These are phyloP conservation scores for Kwoniella heveanensis DNA, from an alignment of 768 basidiomycete species.

Conservation along the genomic window DNA sequence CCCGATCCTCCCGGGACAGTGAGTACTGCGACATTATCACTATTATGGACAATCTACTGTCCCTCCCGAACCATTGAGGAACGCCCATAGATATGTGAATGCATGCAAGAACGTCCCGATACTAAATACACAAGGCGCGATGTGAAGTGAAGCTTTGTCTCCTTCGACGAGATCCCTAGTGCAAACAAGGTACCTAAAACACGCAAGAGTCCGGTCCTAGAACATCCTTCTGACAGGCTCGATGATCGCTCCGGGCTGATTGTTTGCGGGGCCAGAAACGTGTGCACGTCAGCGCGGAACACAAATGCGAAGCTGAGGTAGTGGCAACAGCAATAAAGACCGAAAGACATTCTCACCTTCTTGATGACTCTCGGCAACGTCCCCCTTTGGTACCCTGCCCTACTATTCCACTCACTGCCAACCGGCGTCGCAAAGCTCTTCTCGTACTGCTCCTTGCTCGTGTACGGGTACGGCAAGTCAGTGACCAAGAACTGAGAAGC, in stretches of 20 bases:
- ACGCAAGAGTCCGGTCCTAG: too few species aligned
- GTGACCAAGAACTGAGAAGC: conserved; percentile 83
- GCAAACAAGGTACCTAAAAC: too few species aligned
- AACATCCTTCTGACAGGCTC: conserved; percentile 54
- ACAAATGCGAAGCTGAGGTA: conserved; percentile 2
- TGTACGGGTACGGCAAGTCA: conserved; percentile 93
- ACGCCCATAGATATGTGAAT: too few species aligned
- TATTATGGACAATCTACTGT: too few species aligned
- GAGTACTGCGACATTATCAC: too few species aligned
- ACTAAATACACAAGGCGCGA: too few species aligned
- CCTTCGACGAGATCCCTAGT: too few species aligned
- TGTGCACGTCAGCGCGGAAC: too few species aligned
- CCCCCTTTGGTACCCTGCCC: conserved; percentile 63
- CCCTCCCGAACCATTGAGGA: too few species aligned
- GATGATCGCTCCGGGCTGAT: conserved; percentile 54
- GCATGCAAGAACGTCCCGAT: too few species aligned
- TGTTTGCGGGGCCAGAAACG: neutral
- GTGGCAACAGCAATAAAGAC: neutral
- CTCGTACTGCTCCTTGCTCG: conserved; percentile 89
- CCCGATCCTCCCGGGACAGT: too few species aligned
- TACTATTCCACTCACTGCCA: conserved; percentile 91
- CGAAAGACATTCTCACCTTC: conserved; percentile 64
- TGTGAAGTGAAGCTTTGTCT: too few species aligned
- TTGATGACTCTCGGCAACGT: conserved; percentile 83
- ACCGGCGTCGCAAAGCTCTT: conserved; percentile 76